These are phyloP conservation scores for Inosperma sp. DNA, from an alignment of 768 basidiomycete species.

Conservation along the genomic window DNA sequence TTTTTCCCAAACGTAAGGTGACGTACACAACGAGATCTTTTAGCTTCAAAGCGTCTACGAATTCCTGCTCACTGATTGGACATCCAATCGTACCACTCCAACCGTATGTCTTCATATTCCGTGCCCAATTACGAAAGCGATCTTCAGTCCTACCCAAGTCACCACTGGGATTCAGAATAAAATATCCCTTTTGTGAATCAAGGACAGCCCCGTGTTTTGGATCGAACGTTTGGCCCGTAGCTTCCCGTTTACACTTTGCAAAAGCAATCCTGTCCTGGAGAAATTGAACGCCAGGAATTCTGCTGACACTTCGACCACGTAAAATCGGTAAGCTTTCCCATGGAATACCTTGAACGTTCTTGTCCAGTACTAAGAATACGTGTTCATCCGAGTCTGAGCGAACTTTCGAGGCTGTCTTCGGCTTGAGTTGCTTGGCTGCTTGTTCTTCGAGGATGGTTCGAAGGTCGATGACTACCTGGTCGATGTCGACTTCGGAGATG, in stretches of 20 bases:
- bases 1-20: neutral
- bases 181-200: slow-evolving; percentile 69
- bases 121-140: slow-evolving; percentile 75
- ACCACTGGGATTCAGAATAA: slow-evolving; percentile 87
- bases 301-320: slow-evolving; percentile 79
- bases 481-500: slow-evolving; percentile 86
- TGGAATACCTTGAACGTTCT: slow-evolving; percentile 81
- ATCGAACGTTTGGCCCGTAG: slow-evolving; percentile 15
- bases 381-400: slow-evolving; percentile 51
- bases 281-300: slow-evolving; percentile 90
- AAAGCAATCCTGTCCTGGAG: slow-evolving; percentile 76
- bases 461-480: slow-evolving; percentile 85
- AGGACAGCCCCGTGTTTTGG: slow-evolving; percentile 48
- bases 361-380: slow-evolving; percentile 85
- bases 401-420: slow-evolving; percentile 11
- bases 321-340: slow-evolving; percentile 94
- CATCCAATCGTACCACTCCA: slow-evolving; percentile 83
- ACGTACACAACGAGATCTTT: slow-evolving; percentile 91
- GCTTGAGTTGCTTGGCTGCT: slow-evolving; percentile 34
- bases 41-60: slow-evolving; percentile 63
- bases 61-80: slow-evolving; percentile 78
- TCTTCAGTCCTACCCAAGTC: slow-evolving; percentile 82
- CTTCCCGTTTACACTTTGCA: slow-evolving; percentile 40
- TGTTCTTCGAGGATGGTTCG: slow-evolving; percentile 74
- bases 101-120: slow-evolving; percentile 63